A percentile compares a stretch with the other conserved stretches of the same genome.
Conservation (phyloP, 768 basidiomycete species). For the Macrolepiota fuliginosa region DNA sequence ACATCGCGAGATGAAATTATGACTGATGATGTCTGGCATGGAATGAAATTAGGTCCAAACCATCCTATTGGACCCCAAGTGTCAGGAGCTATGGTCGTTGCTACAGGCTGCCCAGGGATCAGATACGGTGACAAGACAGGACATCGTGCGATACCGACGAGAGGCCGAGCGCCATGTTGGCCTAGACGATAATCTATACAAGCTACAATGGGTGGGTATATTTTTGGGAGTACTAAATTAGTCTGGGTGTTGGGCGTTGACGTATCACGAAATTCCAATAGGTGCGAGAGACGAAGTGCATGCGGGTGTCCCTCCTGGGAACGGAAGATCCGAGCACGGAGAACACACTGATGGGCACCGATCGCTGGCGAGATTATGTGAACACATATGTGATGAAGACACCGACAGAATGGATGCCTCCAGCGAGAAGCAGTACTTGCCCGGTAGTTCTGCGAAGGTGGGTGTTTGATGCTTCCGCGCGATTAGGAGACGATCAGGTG, state of each 20-base stretch:
- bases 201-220: constrained; percentile 72
- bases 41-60: constrained; percentile 68
- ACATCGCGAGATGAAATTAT: neutral
- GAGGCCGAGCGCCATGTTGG: constrained; percentile 77
- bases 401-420: constrained; percentile 70
- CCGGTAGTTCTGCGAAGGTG: constrained; percentile 62
- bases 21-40: constrained; percentile 5
- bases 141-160: constrained; percentile 74
- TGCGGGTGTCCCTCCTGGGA: constrained; percentile 61
- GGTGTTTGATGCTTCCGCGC: constrained; percentile 20
- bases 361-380: constrained; percentile 73
- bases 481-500: constrained; percentile 21
- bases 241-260: constrained; percentile 13
- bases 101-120: constrained; percentile 61
- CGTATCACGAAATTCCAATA: constrained; percentile 27
- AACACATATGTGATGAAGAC: constrained; percentile 69
- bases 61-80: constrained; percentile 78
- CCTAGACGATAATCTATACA: constrained; percentile 74
- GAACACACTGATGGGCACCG: neutral
- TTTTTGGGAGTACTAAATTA: constrained; percentile 14
- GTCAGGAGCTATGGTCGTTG: constrained; percentile 80
- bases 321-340: constrained; percentile 47
- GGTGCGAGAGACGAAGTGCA: constrained; percentile 52
- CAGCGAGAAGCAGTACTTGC: constrained; percentile 30
- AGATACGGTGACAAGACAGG: constrained; percentile 54